Evolutionary conservation across 768 basidiomycete genomes (phyloP).

Genomic region (Phlegmacium glaucopus): DNA sequence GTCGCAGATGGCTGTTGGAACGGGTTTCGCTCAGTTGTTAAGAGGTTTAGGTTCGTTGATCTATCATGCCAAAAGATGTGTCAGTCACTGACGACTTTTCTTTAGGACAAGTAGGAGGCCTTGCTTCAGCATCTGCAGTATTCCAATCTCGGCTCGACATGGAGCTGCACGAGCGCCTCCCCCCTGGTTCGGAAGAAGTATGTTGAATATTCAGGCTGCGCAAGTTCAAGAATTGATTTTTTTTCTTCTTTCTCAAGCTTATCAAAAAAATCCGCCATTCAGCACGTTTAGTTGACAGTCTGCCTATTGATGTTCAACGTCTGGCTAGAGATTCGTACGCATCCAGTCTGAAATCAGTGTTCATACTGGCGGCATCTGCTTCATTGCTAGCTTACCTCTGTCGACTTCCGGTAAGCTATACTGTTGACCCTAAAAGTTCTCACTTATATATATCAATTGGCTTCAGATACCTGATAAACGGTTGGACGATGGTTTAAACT

Average conservation of each 20-base stretch:
- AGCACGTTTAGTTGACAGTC: conserved; percentile 47
- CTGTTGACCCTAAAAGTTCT: not conserved
- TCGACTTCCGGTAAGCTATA: conserved; percentile 52
- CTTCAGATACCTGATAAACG: conserved; percentile 39
- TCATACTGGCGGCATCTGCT: conserved; percentile 53
- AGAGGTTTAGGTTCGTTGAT: conserved; percentile 51
- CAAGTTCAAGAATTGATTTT: not conserved
- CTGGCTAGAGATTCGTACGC: conserved; percentile 61
- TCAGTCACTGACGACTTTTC: not conserved
- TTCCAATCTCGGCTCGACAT: conserved; percentile 57
- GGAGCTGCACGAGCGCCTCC: conserved; percentile 53
- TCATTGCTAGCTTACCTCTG: conserved; percentile 58
- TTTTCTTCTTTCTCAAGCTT: conserved; percentile 33
- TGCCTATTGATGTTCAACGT: conserved; percentile 50
- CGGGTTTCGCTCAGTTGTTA: conserved; percentile 66
- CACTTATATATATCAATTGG: not conserved
- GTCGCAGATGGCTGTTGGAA: conserved; percentile 59
- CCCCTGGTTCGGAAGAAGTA: conserved; percentile 50
- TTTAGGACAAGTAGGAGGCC: conserved; percentile 68
- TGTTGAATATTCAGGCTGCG: conserved; percentile 4
- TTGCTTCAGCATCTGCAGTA: conserved; percentile 63
- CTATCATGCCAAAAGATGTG: not conserved
- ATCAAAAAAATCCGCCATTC: conserved; percentile 63
- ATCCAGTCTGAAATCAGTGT: conserved; percentile 56
- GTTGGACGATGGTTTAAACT: conserved; percentile 27